Evolutionary conservation across 345 rosid species (phyloP), one percentile per base, ranked within the genome.

Genomic region (Cardiospermum halicacabum): DNA sequence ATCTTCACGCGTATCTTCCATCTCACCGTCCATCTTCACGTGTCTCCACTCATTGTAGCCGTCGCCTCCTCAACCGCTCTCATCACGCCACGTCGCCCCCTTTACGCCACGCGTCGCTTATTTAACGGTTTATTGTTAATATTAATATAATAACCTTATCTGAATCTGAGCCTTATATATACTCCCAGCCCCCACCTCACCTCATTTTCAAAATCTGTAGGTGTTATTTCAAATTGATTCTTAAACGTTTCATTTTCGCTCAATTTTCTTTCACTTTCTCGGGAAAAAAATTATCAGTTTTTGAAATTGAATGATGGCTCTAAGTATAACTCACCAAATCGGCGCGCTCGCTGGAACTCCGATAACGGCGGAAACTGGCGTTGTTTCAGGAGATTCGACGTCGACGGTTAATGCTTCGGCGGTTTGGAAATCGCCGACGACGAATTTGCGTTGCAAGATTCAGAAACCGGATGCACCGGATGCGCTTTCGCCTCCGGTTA

Each of bases 251-350:
- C 2, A 16, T 18, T 7, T 47, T 4, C 37, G 51, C 51, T n/a
- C n/a, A n/a, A 47, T 47, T 47, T 47, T 45, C 32, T 37, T 36
- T 16, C 25, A 45, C 45, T 64, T 72, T 30, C 65, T 51, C n/a
- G 16, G 31, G 19, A 50, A 67, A 39, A 11, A 34, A 34, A 34
- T 9, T 16, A 47, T 34, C 2, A 34, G 15, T 22, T 24, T 7
- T 2, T n/a, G n/a, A n/a, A 19, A 7, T 7, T n/a, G 18, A 25
- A 43, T n/a, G 28, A 88, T 89, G 98, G 98, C 97, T 28, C 67
- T 88, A 69, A 88, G 77, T 66, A 30, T 89, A 11, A 47, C 96
- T 18, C 87, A 81, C 65, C 96, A 83, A 84, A 75, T 89, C 64
- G 87, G 90, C 30, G 53, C 84, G n/a, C 82, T 92, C 0, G 78